Evolutionary conservation across 805 yeast genomes (phyloP).

Genomic region (Yarrowia hollandica): DNA sequence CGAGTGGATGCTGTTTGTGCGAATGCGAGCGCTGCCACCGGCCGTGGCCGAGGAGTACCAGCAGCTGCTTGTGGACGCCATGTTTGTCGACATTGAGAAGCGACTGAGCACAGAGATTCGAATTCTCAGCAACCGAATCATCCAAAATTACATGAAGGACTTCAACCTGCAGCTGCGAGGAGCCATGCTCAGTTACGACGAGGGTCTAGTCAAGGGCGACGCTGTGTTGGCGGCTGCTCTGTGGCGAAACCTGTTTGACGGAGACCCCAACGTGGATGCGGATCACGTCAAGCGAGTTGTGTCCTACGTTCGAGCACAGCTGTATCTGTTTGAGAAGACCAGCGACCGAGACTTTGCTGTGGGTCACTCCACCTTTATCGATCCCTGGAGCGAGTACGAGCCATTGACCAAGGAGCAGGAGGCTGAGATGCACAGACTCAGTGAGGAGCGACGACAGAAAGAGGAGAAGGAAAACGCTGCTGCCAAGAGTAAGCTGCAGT

Average conservation of each 20-base stretch:
- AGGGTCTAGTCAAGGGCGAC: slow-evolving; percentile 72
- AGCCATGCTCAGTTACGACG: slow-evolving; percentile 85
- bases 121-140: slow-evolving; percentile 74
- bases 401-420: slow-evolving; percentile 56
- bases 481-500: slow-evolving; percentile 24
- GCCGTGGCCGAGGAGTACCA: slow-evolving; percentile 87
- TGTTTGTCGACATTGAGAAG: slow-evolving; percentile 85
- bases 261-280: slow-evolving; percentile 75
- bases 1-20: slow-evolving; percentile 87
- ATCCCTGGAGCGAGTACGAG: slow-evolving; percentile 76
- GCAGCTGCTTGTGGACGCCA: slow-evolving; percentile 84
- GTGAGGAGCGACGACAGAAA: slow-evolving; percentile 21
- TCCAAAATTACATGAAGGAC: slow-evolving; percentile 84
- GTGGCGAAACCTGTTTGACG: slow-evolving; percentile 83
- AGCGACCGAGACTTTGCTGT: slow-evolving; percentile 91
- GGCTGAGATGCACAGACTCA: slow-evolving; percentile 28
- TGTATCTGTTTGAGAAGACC: slow-evolving; percentile 81
- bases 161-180: slow-evolving; percentile 91
- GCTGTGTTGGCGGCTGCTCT: slow-evolving; percentile 46
- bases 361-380: slow-evolving; percentile 81
- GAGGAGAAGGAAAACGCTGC: slow-evolving; percentile 21
- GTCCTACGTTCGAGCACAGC: slow-evolving; percentile 85
- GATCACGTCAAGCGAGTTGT: slow-evolving; percentile 83
- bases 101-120: slow-evolving; percentile 84
- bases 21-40: slow-evolving; percentile 96